Evolutionary conservation across 129 eudicot species (phyloP).

Genomic region (Centella asiatica): DNA sequence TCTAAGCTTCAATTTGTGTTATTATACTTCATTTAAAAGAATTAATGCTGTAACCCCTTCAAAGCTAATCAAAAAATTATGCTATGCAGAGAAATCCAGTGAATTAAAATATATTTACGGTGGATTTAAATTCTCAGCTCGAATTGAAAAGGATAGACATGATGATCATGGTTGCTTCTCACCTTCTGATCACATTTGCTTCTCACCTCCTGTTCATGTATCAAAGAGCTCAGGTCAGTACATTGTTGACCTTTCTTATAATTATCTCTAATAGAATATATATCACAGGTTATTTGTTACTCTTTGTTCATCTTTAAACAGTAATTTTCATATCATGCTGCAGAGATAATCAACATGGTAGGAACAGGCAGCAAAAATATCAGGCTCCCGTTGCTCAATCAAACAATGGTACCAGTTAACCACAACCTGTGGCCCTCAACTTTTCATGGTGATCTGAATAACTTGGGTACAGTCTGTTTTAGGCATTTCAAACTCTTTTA

Average conservation of each 20-base stretch:
- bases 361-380: conserved; percentile 11
- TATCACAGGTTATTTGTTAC: background rate
- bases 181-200: conserved; percentile 1
- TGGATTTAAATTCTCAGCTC: conserved; percentile 23
- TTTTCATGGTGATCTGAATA: conserved; percentile 15
- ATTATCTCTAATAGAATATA: background rate
- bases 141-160: conserved; percentile 17
- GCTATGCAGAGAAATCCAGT: conserved; percentile 28
- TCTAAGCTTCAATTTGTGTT: background rate
- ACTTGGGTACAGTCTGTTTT: conserved; percentile 29
- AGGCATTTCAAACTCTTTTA: background rate
- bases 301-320: background rate
- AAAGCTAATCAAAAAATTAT: background rate
- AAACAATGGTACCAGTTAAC: conserved; percentile 22
- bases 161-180: conserved; percentile 15
- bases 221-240: conserved; percentile 28
- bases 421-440: conserved; percentile 25
- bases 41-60: background rate
- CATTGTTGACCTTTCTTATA: background rate
- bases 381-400: conserved; percentile 9
- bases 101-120: conserved; percentile 16
- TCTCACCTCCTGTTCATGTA: conserved; percentile 27
- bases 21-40: background rate
- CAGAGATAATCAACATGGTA: conserved; percentile 21
- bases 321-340: conserved; percentile 17